Base-by-base conservation (phyloP, 805 yeast species). In the Metschnikowia henanensis region DNA sequence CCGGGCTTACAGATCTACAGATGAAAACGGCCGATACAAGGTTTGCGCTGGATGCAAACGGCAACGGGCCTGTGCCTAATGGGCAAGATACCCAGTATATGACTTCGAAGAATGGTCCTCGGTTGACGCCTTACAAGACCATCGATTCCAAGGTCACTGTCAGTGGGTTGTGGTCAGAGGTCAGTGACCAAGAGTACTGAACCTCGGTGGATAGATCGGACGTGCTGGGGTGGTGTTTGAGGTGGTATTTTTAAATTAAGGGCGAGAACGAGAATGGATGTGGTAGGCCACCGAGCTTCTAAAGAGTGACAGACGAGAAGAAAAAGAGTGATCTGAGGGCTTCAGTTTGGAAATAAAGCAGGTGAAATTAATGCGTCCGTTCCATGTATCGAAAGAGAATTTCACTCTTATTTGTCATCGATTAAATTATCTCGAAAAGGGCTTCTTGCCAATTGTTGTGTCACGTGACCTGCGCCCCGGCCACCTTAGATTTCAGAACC, bases 161-260 rank as follows among this genome's bases (percentile, higher is more conserved):
- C 31, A 47, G 40, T 22, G 47, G 43, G 15, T n/a, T 43, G 30
- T 47, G 50, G 47, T 43, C 47, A 7, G 43, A 43, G 34, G 42
- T 37, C n/a, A 44, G 47, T 23, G 43, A 41, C 32, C 28, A 12
- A 16, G 39, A 35, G n/a, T 32, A 18, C 19, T 22, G 16, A 20
- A 22, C 7, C 4, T 2, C n/a, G 39, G 33, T 7, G n/a, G n/a
- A n/a, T n/a, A n/a, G n/a, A 7, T 30, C 16, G 6, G 12, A 28
- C 15, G 30, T 12, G 15, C 16, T 28, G 7, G 30, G 16, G 13
- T 13, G 30, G 30, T 6, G 30, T 6, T 9, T 22, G 9, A 22
- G 25, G 5, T 13, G 30, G 26, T 23, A 23, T 23, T 23, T n/a
- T n/a, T n/a, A n/a, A n/a, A n/a, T n/a, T n/a, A n/a, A n/a, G n/a